Conservation (phyloP, 257 asterid species). For the Buddleja alternifolia region DNA sequence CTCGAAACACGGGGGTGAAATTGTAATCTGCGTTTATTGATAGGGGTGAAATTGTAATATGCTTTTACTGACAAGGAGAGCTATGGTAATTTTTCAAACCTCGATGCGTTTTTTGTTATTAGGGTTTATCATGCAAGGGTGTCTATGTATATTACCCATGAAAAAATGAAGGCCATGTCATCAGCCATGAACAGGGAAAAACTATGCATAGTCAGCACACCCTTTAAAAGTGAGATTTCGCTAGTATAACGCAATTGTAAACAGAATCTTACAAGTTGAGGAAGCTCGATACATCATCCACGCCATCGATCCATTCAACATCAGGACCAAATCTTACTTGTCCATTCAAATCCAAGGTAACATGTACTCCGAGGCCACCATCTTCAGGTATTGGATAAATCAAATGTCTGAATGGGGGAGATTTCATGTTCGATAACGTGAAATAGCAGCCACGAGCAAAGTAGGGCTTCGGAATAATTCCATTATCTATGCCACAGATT, state of each 20-base stretch:
- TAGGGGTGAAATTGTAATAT: too few species aligned
- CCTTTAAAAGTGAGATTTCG: too few species aligned
- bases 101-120: too few species aligned
- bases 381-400: conserved; percentile 93
- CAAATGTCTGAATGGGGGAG: conserved; percentile 67
- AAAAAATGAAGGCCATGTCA: too few species aligned
- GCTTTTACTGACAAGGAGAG: too few species aligned
- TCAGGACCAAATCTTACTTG: conserved; percentile 91
- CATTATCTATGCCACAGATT: conserved; percentile 44
- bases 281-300: conserved; percentile 71
- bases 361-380: conserved; percentile 97
- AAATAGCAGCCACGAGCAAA: conserved; percentile 94
- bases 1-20: too few species aligned
- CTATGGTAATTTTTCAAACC: too few species aligned
- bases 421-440: conserved; percentile 52
- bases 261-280: conserved; percentile 63
- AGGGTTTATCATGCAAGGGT: too few species aligned
- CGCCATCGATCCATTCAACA: conserved; percentile 81
- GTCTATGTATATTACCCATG: too few species aligned
- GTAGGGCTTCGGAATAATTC: conserved; percentile 50
- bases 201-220: too few species aligned
- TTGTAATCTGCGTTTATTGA: too few species aligned
- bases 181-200: too few species aligned
- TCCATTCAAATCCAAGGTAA: conserved; percentile 83
- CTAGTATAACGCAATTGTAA: background rate